These are phyloP conservation scores for Globisporangium emineosum DNA, from an alignment of 352 stramenopile genomes.

Conservation along the genomic window DNA sequence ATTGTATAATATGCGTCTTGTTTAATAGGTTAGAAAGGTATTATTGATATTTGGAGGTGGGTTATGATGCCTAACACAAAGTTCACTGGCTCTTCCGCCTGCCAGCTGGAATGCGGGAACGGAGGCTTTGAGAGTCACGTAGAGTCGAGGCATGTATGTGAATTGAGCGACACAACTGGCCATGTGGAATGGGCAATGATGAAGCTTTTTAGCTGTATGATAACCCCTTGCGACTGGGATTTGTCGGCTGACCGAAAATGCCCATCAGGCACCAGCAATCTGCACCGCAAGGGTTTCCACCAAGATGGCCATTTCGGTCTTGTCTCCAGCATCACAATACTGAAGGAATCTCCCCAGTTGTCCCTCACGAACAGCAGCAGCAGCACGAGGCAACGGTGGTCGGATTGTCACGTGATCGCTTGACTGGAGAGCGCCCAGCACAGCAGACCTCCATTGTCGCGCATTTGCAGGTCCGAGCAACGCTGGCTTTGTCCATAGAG, in stretches of 20 bases:
- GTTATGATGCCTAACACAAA: no score
- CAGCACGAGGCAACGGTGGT: background rate
- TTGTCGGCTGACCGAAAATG: background rate
- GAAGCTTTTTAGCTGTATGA: background rate
- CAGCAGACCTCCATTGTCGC: no score
- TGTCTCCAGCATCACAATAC: no score
- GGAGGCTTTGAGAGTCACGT: background rate
- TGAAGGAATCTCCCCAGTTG: no score
- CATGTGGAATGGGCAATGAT: background rate
- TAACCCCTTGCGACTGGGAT: background rate
- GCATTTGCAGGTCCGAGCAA: no score
- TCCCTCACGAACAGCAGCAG: background rate
- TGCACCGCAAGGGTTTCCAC: background rate
- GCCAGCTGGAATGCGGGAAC: background rate
- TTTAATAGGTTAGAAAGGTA: background rate
- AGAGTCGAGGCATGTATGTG: background rate
- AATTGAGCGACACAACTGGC: background rate
- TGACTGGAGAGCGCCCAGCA: background rate
- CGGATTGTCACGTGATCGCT: background rate
- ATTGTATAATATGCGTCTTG: background rate
- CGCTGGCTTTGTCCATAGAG: background rate
- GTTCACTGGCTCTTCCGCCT: constrained; percentile 1
- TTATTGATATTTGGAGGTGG: background rate
- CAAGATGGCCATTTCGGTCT: background rate
- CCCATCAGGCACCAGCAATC: background rate